Base-by-base conservation (phyloP, 2,329 filamentous ascomycete species). In the Claviceps monticola region DNA sequence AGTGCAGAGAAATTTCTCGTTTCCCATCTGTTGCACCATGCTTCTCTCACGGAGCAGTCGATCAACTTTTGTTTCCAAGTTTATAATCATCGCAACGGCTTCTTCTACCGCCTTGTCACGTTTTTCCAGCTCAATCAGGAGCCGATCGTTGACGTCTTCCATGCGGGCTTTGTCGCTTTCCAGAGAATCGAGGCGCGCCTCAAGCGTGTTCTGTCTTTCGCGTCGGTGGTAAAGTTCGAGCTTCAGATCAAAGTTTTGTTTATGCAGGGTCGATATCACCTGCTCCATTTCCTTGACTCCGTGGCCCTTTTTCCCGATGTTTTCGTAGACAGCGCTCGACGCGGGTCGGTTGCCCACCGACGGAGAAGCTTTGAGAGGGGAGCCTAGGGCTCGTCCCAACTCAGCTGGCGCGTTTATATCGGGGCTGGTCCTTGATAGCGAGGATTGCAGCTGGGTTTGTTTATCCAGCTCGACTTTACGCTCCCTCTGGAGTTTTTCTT, bases 171-270 rank as follows among this genome's bases (percentile, higher is more conserved):
- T 74, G 50, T 80, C 73, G 7, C 66, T 63, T 55, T 80, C 76
- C 17, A 86, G 67, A 4, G 63, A 64, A 39, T 80, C 74, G n/a
- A 82, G 58, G 42, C 73, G 71, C 37, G 75, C 71, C 60, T 86
- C 82, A 37, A 87, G 60, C 21, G 68, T 69, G 8, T 72, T 73
- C 59, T 84, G 81, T 50, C 76, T 74, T 64, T 88, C 78, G 29
- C 84, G 74, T 6, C 82, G 75, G 60, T 88, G 83, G 58, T 77
- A 86, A 1, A 88, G 66, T 61, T 88, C 83, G 36, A 88, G 71
- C 64, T 88, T 88, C 43, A 88, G 72, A 57, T 86, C 83, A 58
- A 88, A 88, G 60, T 88, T 88, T 66, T 86, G 79, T 62, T 88
- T 88, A 63, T 83, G 80, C 21, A 88, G 67, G 1, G 73, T 82